Evolutionary conservation across 164 flowering plant genomes (phyloP).

Genomic region (Annona squamosa): DNA sequence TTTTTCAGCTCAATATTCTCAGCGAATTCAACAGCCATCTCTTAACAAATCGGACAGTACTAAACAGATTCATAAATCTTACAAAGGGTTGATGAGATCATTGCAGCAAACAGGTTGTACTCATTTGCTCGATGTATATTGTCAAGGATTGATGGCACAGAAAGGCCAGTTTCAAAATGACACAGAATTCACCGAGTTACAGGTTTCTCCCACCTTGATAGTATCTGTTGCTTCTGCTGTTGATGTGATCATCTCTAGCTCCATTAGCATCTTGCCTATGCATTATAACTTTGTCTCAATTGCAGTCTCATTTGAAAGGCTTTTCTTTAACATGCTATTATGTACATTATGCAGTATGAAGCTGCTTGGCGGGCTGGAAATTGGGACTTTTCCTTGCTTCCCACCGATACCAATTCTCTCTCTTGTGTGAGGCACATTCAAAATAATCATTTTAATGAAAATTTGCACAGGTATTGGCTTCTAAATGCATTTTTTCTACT

Average conservation of each 20-base stretch:
- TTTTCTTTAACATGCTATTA: not conserved
- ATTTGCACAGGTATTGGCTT: slow-evolving; percentile 63
- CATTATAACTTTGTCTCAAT: too few relatives aligned
- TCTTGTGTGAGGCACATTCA: slow-evolving; percentile 22
- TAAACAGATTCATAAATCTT: slow-evolving; percentile 39
- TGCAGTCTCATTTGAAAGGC: too few relatives aligned
- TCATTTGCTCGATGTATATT: slow-evolving; percentile 76
- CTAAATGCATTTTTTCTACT: not conserved
- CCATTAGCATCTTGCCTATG: too few relatives aligned
- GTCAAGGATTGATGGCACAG: slow-evolving; percentile 77
- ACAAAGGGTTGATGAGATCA: slow-evolving; percentile 79
- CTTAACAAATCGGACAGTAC: slow-evolving; percentile 22
- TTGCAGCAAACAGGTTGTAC: slow-evolving; percentile 89
- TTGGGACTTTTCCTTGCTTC: slow-evolving; percentile 82
- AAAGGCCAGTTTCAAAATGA: slow-evolving; percentile 64
- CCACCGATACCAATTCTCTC: slow-evolving; percentile 25
- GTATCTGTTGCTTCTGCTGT: not conserved
- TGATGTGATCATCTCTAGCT: too few relatives aligned
- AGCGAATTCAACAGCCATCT: slow-evolving; percentile 9
- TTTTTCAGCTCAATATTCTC: slow-evolving; percentile 18
- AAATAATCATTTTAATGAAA: slow-evolving; percentile 60
- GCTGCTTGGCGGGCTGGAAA: slow-evolving; percentile 98
- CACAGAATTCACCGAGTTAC: slow-evolving; percentile 72
- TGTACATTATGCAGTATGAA: slow-evolving; percentile 58
- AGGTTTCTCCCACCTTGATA: slow-evolving; percentile 39